Percentiles rank a stretch among this genome's conserved stretches.
Conservation (phyloP, 371 early-diverging fungal genomes). For the Lichtheimia ornata region DNA sequence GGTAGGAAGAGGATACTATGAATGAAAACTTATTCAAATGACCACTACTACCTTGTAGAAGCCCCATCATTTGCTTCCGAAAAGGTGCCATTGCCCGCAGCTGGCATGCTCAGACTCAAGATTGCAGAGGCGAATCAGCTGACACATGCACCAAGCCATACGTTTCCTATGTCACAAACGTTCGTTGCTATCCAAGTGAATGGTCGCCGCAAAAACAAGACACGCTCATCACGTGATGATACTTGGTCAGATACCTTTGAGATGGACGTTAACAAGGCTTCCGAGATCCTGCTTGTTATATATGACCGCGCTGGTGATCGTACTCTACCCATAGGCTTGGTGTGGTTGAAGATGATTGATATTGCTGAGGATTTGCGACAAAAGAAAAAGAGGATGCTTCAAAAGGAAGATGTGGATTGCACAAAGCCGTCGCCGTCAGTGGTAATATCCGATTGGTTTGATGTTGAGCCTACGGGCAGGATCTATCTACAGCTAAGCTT, state of each 20-base stretch:
- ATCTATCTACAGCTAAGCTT: conserved; percentile 78
- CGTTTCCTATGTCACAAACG: conserved; percentile 59
- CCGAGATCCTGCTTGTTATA: conserved; percentile 85
- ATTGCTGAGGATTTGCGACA: conserved; percentile 74
- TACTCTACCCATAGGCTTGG: conserved; percentile 67
- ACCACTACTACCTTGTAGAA: too few relatives aligned
- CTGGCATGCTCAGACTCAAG: conserved; percentile 69
- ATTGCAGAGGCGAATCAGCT: conserved; percentile 67
- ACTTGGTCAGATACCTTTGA: conserved; percentile 81
- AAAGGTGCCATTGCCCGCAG: conserved; percentile 48
- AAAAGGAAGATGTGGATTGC: conserved; percentile 32
- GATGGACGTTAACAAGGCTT: conserved; percentile 81
- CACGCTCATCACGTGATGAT: conserved; percentile 62
- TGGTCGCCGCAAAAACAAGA: conserved; percentile 34
- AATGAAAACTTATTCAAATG: too few relatives aligned
- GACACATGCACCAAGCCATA: conserved; percentile 66
- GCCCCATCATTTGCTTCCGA: background rate
- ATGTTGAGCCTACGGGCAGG: conserved; percentile 93
- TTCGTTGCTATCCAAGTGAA: conserved; percentile 68
- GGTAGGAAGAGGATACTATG: too few relatives aligned
- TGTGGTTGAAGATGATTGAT: conserved; percentile 82
- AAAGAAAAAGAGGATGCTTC: conserved; percentile 48
- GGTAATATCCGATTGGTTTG: conserved; percentile 76
- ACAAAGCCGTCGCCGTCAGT: background rate
- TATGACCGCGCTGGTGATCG: conserved; percentile 70